Conservation (phyloP, 441 rosid species). For the Flueggea neowawraea region DNA sequence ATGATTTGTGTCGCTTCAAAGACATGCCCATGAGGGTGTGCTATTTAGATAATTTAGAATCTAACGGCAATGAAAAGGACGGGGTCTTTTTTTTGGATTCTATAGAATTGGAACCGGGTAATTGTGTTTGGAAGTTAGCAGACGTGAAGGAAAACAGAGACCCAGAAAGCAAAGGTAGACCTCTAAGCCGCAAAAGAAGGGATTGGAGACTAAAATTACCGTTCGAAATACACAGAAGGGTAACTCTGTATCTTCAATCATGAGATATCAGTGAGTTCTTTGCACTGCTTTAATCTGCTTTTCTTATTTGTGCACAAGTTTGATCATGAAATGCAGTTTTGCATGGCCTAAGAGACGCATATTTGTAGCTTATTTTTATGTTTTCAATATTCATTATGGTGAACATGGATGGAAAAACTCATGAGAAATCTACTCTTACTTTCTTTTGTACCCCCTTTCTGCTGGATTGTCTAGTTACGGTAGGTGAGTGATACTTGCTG, state of each 20-base stretch:
- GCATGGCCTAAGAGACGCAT: too few species aligned
- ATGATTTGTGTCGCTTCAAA: slow-evolving; percentile 69
- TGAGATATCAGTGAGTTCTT: slow-evolving; percentile 11
- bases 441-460: too few species aligned
- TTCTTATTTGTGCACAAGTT: neutral
- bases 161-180: slow-evolving; percentile 75
- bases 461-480: too few species aligned
- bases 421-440: too few species aligned
- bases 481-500: too few species aligned
- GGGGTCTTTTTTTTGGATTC: slow-evolving; percentile 65
- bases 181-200: slow-evolving; percentile 73
- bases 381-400: too few species aligned
- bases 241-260: slow-evolving; percentile 57
- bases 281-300: neutral
- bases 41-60: slow-evolving; percentile 43
- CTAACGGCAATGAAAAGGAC: slow-evolving; percentile 35
- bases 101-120: slow-evolving; percentile 50
- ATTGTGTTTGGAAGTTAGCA: slow-evolving; percentile 83
- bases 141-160: slow-evolving; percentile 84
- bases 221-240: slow-evolving; percentile 44
- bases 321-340: neutral
- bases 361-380: too few species aligned
- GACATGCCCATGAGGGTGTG: slow-evolving; percentile 74
- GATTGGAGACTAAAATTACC: slow-evolving; percentile 73
- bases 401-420: too few species aligned